Evolutionary conservation across 176 grass and related monocot species (phyloP), one percentile per base, ranked within the genome.

Genomic region (Lolium perenne): DNA sequence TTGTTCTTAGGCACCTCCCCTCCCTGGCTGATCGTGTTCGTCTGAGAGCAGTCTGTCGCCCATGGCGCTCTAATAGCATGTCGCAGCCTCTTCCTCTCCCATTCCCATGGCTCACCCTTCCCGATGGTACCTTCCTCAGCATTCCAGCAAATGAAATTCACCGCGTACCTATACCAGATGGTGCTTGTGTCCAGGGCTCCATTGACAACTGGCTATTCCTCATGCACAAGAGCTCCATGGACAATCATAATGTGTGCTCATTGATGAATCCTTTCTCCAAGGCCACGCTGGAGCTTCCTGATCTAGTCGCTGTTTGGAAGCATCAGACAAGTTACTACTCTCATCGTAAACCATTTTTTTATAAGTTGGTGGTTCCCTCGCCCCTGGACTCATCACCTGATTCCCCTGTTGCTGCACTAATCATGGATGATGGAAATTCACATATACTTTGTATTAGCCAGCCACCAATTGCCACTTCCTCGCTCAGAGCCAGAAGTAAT

Each of bases 41-140:
- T 48, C 7, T 48, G 46, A 48, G 46, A 48, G 46, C 46, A 48
- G 46, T 48, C 8, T 48, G 46, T 10, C 46, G 8, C 46, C 46
- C 46, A 48, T 48, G 46, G 46, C 46, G 46, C 46, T 48, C 46
- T 48, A 48, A 48, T 48, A 48, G 46, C 46, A 48, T 48, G 46
- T 48, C 9, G 46, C 46, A 48, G 46, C 46, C 46, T 10, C 46
- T 48, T 48, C 46, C 46, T 48, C 46, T 48, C 46, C 46, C 46
- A 48, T 48, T 77, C 50, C 83, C 83, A 6, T 85, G 83, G 83
- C 62, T 78, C 35, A 38, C 9, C 11, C 83, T 85, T 62, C 61
- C 1, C 4, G 74, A 79, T 12, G 74, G 50, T 0, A 78, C 49
- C 10, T 85, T 78, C 51, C 62, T 85, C n/a, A 46, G 23, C 62